A percentile compares a stretch with the other conserved stretches of the same genome.
Evolutionary conservation across 371 early-diverging fungal species (phyloP).

Genomic region (Apophysomyces elegans): DNA sequence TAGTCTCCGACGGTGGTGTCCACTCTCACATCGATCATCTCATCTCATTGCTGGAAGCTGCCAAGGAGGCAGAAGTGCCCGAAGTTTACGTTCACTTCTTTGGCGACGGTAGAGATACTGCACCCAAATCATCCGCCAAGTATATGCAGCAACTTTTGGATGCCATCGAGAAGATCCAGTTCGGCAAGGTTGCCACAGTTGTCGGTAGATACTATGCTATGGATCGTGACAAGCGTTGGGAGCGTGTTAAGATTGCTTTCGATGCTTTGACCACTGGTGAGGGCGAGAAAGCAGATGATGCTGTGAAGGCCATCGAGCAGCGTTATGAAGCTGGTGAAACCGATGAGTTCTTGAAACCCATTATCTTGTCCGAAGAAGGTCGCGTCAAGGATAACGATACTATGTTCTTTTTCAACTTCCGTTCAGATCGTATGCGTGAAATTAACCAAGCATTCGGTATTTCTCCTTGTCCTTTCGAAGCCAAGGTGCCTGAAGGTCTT

Average conservation of each 20-base stretch:
- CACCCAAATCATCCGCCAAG: conserved; percentile 83
- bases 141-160: conserved; percentile 79
- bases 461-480: conserved; percentile 86
- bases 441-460: conserved; percentile 90
- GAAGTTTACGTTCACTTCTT: conserved; percentile 96
- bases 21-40: conserved; percentile 98
- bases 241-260: conserved; percentile 93
- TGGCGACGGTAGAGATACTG: conserved; percentile 99
- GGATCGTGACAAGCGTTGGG: conserved; percentile 99
- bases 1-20: conserved; percentile 99
- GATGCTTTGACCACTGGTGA: conserved; percentile 83
- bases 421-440: conserved; percentile 99
- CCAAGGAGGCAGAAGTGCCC: conserved; percentile 86
- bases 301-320: conserved; percentile 78
- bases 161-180: conserved; percentile 63
- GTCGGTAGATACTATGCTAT: conserved; percentile 99
- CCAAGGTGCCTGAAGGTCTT: conserved; percentile 77
- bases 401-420: conserved; percentile 94
- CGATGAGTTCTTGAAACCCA: conserved; percentile 99
- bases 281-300: conserved; percentile 77
- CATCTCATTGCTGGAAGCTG: conserved; percentile 79
- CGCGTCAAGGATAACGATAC: conserved; percentile 81
- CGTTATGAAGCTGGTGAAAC: conserved; percentile 88
- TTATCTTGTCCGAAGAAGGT: conserved; percentile 82
- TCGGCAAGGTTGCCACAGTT: conserved; percentile 92